Evolutionary conservation across 176 grass and related monocot species (phyloP), one percentile per base, ranked within the genome.

Genomic region (Neostapfia colusana): DNA sequence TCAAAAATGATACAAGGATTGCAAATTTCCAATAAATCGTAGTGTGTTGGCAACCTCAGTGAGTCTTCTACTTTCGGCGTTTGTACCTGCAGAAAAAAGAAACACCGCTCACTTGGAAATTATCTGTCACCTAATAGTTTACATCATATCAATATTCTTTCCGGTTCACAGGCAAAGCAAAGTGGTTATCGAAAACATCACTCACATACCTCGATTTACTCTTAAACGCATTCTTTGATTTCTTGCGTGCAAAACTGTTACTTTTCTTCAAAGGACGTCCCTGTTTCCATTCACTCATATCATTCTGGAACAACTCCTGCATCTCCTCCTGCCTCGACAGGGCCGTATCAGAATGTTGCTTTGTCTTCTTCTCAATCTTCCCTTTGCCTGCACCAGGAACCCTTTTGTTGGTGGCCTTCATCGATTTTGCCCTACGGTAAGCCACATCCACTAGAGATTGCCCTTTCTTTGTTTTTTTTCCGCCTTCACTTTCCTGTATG

Each of bases 271-370:
- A 75, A 53, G 75, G 17, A 14, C 68, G 84, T 18, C 81, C 89
- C 70, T 92, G 89, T 74, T 94, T 98, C 58, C 80, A 88, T 76
- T 98, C 91, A 58, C 80, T 90, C 91, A 92, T 98, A 69, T 98
- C 95, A 89, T 72, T 87, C 74, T 98, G 82, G 81, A 98, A 98
- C 23, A 97, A 71, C 8, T 98, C 95, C 0, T 87, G 84, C 89
- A 92, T 98, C 73, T 92, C 95, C 78, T 94, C 95, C 79, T 87
- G 86, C 82, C 95, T 91, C 9, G 65, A 82, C 5, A 50, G 74
- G 35, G 17, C 66, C 50, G 87, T 90, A 38, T 82, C 85, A 79
- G 82, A 75, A 82, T 85, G 72, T 42, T 91, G 73, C 23, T 85
- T 90, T 36, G 58, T 57, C 27, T 79, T 77, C 48, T 89, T 93